phyloP scores from a whole-genome alignment of 257 asterid genomes.

The Pogostemon cablin region DNA sequence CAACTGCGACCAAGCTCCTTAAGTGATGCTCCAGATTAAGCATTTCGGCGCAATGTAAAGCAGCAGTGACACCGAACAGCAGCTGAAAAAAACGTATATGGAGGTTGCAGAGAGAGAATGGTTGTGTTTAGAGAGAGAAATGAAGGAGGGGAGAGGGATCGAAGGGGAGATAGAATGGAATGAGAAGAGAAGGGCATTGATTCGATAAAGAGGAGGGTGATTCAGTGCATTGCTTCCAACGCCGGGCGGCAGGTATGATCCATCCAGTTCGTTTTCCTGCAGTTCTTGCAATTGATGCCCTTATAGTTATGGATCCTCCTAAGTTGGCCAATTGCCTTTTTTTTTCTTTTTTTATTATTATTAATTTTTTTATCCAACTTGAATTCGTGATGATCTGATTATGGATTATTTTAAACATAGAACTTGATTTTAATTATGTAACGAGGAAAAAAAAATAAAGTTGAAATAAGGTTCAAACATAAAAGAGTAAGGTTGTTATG shows the following conservation, averaged over 20 bases:
- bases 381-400: no score
- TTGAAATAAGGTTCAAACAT: no score
- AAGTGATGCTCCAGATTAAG: constrained; percentile 49
- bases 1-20: constrained; percentile 36
- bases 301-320: neutral
- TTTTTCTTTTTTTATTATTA: no score
- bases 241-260: constrained; percentile 51
- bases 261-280: constrained; percentile 37
- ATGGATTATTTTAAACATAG: no score
- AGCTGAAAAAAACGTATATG: constrained; percentile 18
- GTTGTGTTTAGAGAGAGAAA: constrained; percentile 10
- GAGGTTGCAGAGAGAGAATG: constrained; percentile 13
- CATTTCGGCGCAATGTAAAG: constrained; percentile 38
- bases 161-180: constrained; percentile 29
- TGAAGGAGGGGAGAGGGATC: constrained; percentile 8
- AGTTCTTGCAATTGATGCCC: constrained; percentile 30
- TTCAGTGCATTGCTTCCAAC: constrained; percentile 50
- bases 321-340: neutral
- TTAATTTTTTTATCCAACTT: no score
- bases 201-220: constrained; percentile 34
- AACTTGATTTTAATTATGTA: no score
- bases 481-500: no score
- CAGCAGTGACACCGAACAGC: constrained; percentile 3
- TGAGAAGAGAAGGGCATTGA: constrained; percentile 40
- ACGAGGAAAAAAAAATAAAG: no score